phyloP scores from a whole-genome alignment of 179 eudicot species.

The Spergularia azorica region DNA sequence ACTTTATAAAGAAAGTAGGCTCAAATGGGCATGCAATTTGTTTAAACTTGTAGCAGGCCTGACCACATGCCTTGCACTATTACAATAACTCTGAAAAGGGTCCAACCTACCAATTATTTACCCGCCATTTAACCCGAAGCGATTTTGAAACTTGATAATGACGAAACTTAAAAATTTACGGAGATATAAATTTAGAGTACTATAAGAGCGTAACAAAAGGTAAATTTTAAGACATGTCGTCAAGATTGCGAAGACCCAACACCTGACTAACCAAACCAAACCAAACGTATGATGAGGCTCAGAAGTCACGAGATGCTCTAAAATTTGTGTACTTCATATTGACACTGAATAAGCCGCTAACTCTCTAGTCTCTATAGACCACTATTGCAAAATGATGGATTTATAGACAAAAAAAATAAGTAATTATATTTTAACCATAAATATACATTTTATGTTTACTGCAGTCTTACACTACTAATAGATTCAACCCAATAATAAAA shows the following conservation, averaged over 20 bases:
- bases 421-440: neutral
- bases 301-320: slow-evolving; percentile 26
- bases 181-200: no score
- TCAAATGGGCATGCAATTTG: slow-evolving; percentile 26
- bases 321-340: neutral
- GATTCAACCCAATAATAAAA: neutral
- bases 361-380: no score
- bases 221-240: no score
- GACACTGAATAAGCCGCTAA: slow-evolving; percentile 11
- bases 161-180: no score
- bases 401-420: neutral
- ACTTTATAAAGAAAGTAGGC: neutral
- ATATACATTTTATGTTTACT: neutral
- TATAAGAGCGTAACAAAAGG: no score
- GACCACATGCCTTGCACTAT: slow-evolving; percentile 30
- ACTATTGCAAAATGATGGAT: neutral
- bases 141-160: no score
- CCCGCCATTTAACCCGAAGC: no score
- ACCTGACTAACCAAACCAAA: neutral
- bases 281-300: slow-evolving; percentile 12
- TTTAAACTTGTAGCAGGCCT: slow-evolving; percentile 6
- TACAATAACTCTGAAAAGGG: slow-evolving; percentile 5
- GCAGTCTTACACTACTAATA: neutral
- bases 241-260: no score
- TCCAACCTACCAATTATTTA: neutral